A percentile compares a stretch with the other conserved stretches of the same genome.
These are phyloP conservation scores for Yamadazyma conglobata DNA, from an alignment of 1,139 yeast species.

Conservation along the genomic window DNA sequence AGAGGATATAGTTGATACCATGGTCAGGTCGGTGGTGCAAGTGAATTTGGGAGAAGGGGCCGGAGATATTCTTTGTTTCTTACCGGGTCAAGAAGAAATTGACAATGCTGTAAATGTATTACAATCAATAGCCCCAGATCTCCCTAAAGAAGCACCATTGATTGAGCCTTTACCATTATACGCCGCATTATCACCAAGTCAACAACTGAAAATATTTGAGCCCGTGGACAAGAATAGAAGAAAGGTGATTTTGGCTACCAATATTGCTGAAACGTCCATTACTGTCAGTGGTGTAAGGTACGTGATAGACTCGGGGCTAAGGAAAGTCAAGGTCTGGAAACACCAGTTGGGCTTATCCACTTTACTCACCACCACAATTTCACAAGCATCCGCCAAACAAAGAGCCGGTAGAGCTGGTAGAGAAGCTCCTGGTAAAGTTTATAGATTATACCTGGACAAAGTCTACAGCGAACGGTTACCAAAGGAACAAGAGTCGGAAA, in stretches of 20 bases:
- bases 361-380: slow-evolving; percentile 83
- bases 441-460: slow-evolving; percentile 72
- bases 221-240: slow-evolving; percentile 59
- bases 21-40: slow-evolving; percentile 72
- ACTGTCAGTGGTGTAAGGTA: slow-evolving; percentile 95
- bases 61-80: slow-evolving; percentile 87
- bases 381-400: slow-evolving; percentile 93
- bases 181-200: slow-evolving; percentile 85
- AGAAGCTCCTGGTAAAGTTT: slow-evolving; percentile 87
- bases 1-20: slow-evolving; percentile 81
- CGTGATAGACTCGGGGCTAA: slow-evolving; percentile 86
- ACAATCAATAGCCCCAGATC: slow-evolving; percentile 55
- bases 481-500: slow-evolving; percentile 88
- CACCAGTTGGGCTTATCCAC: slow-evolving; percentile 90
- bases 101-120: slow-evolving; percentile 74
- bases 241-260: slow-evolving; percentile 86
- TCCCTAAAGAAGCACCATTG: slow-evolving; percentile 73
- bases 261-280: slow-evolving; percentile 95
- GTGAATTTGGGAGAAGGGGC: slow-evolving; percentile 72
- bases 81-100: slow-evolving; percentile 97
- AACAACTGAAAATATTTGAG: slow-evolving; percentile 75
- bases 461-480: slow-evolving; percentile 57
- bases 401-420: slow-evolving; percentile 99
- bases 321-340: slow-evolving; percentile 93
- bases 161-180: slow-evolving; percentile 80